Conservation (phyloP, 352 stramenopile species). For the Globisporangium spiculum region DNA sequence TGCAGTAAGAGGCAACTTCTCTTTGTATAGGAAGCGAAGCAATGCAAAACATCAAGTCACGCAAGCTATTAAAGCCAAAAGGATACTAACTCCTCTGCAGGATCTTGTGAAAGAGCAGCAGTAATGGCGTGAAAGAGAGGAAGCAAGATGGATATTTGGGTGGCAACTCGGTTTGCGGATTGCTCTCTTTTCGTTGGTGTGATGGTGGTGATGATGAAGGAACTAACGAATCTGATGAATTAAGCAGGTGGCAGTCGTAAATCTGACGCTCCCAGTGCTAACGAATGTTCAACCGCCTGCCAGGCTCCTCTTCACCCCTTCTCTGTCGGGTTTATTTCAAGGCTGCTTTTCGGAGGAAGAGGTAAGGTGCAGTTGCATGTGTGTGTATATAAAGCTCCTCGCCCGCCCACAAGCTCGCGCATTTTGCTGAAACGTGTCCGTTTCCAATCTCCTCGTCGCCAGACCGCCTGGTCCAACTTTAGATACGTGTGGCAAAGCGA, state of each 20-base stretch:
- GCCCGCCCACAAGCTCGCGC: background rate
- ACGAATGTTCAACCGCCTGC: background rate
- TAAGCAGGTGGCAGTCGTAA: background rate
- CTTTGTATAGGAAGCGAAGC: background rate
- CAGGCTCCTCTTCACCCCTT: no score
- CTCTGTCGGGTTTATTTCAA: background rate
- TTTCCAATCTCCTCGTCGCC: conserved; percentile 1
- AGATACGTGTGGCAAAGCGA: conserved; percentile 7
- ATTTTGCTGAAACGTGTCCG: conserved; percentile 6
- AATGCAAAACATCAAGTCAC: background rate
- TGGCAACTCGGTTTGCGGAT: background rate
- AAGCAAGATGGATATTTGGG: conserved; percentile 3
- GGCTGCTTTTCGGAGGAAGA: background rate
- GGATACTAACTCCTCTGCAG: background rate
- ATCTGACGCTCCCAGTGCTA: background rate
- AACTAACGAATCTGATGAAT: background rate
- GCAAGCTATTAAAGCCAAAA: background rate
- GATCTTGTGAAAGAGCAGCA: background rate
- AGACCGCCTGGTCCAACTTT: conserved; percentile 8
- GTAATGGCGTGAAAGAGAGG: background rate
- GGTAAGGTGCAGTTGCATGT: background rate
- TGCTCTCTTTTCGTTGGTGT: background rate
- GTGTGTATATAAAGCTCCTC: conserved; percentile 3
- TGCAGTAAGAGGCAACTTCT: conserved; percentile 47
- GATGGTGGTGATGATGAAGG: background rate